phyloP scores from a whole-genome alignment of 2,329 filamentous ascomycete genomes.

The Fusarium sambucinum region DNA sequence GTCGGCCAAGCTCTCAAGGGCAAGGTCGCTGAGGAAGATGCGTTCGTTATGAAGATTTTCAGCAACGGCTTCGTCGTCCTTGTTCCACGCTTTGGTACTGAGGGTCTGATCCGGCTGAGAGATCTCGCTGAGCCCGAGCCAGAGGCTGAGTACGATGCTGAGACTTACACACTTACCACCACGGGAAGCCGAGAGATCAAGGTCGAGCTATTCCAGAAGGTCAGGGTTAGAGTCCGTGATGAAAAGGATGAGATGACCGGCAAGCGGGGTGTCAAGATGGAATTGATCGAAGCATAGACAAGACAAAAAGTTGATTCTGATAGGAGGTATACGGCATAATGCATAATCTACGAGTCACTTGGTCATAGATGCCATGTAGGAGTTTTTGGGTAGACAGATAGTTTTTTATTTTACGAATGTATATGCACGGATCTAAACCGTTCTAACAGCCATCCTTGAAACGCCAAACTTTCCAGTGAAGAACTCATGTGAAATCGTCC shows the following conservation, averaged over 20 bases:
- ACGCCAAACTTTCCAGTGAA: constrained; percentile 51
- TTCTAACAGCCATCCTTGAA: constrained; percentile 51
- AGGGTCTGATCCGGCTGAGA: constrained; percentile 86
- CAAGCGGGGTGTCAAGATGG: constrained; percentile 89
- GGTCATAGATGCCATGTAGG: constrained; percentile 19
- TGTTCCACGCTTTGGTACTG: constrained; percentile 94
- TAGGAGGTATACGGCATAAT: constrained; percentile 18
- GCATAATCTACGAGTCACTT: constrained; percentile 33
- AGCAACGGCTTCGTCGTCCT: constrained; percentile 98
- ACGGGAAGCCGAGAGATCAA: constrained; percentile 66
- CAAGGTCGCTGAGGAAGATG: constrained; percentile 81
- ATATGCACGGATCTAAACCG: constrained; percentile 49
- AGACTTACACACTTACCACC: constrained; percentile 81
- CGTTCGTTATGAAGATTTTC: constrained; percentile 97
- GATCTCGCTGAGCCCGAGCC: constrained; percentile 85
- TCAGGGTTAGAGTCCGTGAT: constrained; percentile 88
- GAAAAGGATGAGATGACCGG: constrained; percentile 96
- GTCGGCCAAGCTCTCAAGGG: constrained; percentile 95
- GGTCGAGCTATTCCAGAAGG: constrained; percentile 92
- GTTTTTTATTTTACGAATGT: constrained; percentile 41
- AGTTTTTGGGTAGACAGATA: constrained; percentile 44
- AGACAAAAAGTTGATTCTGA: neutral
- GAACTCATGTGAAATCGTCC: constrained; percentile 46
- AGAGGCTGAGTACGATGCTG: constrained; percentile 84
- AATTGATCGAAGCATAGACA: constrained; percentile 62